Conservation (phyloP, 345 rosid species). For the Clausena lansium region DNA sequence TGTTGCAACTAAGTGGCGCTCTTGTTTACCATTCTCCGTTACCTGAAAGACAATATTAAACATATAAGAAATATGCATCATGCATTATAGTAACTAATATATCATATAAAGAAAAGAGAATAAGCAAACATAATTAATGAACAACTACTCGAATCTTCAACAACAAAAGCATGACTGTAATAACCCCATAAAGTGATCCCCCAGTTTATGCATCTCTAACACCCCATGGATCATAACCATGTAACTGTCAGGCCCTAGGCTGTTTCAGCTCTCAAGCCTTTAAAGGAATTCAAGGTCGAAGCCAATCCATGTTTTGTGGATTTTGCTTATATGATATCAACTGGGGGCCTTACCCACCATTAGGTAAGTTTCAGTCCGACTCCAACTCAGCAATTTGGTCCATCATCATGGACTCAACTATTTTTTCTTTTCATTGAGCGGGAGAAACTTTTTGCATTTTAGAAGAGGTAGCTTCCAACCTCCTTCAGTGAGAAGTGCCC, state of each 20-base stretch:
- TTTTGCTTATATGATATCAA: not conserved
- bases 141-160: not conserved
- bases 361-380: not conserved
- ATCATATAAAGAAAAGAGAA: not conserved
- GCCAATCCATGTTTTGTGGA: too few species aligned
- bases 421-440: too few species aligned
- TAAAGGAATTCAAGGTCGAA: not conserved
- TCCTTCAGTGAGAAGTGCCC: not conserved
- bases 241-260: not conserved
- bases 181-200: not conserved
- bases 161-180: not conserved
- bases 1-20: constrained; percentile 85
- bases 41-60: constrained; percentile 46
- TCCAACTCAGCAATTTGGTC: not conserved
- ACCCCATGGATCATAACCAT: not conserved
- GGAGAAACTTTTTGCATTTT: too few species aligned
- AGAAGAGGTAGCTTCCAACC: not conserved
- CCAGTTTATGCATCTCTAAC: too few species aligned
- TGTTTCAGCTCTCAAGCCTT: not conserved
- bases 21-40: constrained; percentile 87
- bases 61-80: not conserved
- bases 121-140: not conserved
- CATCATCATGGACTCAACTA: not conserved
- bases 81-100: not conserved
- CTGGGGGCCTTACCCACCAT: not conserved